These are phyloP conservation scores for Loxodes magnus DNA, from an alignment of 73 alveolate species.

Conservation along the genomic window DNA sequence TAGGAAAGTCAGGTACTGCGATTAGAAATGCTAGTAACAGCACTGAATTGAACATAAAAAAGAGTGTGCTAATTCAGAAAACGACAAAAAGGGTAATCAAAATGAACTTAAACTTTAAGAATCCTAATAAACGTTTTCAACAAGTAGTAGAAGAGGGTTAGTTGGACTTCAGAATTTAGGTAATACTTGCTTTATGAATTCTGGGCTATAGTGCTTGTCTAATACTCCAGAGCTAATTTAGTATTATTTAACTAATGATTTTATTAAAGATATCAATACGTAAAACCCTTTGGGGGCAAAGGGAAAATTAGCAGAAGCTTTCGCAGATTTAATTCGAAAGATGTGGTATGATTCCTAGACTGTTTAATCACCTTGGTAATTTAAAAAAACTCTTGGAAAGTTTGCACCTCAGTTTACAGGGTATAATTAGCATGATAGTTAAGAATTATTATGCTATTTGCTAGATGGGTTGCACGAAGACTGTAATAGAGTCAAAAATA, in stretches of 20 bases:
- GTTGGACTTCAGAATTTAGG: constrained; percentile 92
- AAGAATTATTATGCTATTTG: constrained; percentile 76
- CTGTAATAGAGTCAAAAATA: constrained; percentile 66
- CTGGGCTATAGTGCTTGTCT: constrained; percentile 85
- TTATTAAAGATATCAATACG: constrained; percentile 64
- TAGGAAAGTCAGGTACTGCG: constrained; percentile 30
- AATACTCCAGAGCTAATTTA: constrained; percentile 70
- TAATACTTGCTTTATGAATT: constrained; percentile 96
- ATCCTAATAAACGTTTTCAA: constrained; percentile 8
- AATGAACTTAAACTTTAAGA: constrained; percentile 31
- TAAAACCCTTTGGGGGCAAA: constrained; percentile 89
- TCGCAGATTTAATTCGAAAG: constrained; percentile 74
- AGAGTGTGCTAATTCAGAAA: constrained; percentile 7
- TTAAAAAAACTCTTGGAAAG: constrained; percentile 53
- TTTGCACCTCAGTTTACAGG: constrained; percentile 78
- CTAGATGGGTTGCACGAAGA: constrained; percentile 95
- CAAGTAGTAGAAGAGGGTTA: constrained; percentile 31
- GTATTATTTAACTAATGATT: constrained; percentile 55
- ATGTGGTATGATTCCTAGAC: constrained; percentile 51
- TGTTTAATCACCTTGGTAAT: constrained; percentile 43
- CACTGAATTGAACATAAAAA: constrained; percentile 23
- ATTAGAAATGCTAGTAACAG: constrained; percentile 11
- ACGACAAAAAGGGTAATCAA: not conserved
- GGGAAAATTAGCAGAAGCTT: constrained; percentile 79
- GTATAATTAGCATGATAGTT: constrained; percentile 57